A percentile compares a stretch with the other conserved stretches of the same genome.
phyloP scores from a whole-genome alignment of 257 asterid genomes.

The Scutellaria minor region DNA sequence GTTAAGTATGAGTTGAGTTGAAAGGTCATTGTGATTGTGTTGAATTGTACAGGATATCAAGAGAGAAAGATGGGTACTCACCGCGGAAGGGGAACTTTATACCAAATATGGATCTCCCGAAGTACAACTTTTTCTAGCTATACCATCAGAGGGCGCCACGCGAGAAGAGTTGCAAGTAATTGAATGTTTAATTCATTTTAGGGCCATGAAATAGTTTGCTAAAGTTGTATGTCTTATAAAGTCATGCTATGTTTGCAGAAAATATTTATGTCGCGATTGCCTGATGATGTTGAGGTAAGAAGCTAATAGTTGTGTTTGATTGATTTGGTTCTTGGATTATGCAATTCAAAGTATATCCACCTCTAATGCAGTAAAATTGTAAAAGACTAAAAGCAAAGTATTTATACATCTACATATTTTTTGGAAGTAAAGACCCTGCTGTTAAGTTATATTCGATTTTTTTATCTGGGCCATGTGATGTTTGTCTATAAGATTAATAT shows the following conservation, averaged over 20 bases:
- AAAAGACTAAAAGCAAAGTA: background rate
- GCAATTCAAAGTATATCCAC: background rate
- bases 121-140: constrained; percentile 70
- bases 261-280: constrained; percentile 37
- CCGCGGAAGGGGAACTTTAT: constrained; percentile 76
- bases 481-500: too few species aligned
- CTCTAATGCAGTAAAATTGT: constrained; percentile 4
- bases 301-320: background rate
- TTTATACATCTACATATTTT: background rate
- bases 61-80: constrained; percentile 82
- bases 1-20: background rate
- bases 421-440: constrained; percentile 1
- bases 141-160: constrained; percentile 77
- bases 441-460: background rate
- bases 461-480: background rate
- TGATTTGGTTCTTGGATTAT: background rate
- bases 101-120: constrained; percentile 88
- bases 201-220: constrained; percentile 20
- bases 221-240: constrained; percentile 25
- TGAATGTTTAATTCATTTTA: constrained; percentile 1
- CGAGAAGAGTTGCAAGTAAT: constrained; percentile 81
- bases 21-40: constrained; percentile 13
- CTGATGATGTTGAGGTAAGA: constrained; percentile 49
- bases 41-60: constrained; percentile 73
- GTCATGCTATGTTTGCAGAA: constrained; percentile 40